Base-by-base conservation (phyloP, 2,329 filamentous ascomycete genomes). In the Claviceps spartinae region DNA sequence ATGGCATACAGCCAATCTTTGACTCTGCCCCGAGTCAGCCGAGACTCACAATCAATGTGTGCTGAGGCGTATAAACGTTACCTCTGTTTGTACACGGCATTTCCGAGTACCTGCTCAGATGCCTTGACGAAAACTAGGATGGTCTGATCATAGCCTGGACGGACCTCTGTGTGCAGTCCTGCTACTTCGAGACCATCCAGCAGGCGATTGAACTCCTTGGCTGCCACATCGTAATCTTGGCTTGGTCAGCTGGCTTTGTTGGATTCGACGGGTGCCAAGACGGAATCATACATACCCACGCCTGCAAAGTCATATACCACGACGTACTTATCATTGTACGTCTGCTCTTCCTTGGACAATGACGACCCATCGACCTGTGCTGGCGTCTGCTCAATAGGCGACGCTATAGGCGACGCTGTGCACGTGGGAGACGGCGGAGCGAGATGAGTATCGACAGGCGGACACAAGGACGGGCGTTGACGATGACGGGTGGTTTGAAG, bases 1-100 rank as follows among this genome's bases (percentile, higher is more conserved):
- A 88, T 79, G 44, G 83, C 83, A 62, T 85, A 80, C 22, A 89
- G 73, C 83, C 83, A 89, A 63, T 89, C 85, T 58, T 82, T 83
- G 36, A 88, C 79, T 59, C 85, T 86, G 22, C 47, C 26, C 2
- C 53, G 22, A 9, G 46, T 36, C 5, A 13, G 8, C 43, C 30
- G 47, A 34, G 14, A 44, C 30, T 34, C 30, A 4, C 7, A 30
- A 18, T 11, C 44, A 46, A 34, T 46, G n/a, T 5, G 13, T 16
- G 4, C 42, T 5, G 24, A 26, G 16, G 14, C 5, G 18, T 22
- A 3, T 11, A 13, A 22, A 26, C 36, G 20, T 38, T 18, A 82
- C 81, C 81, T 76, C 22, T 80, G 82, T 55, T 85, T 78, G 64
- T 86, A 83, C 1, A 88, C 74, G 55, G 82, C 76, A 50, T 78